Conservation (phyloP, 1,139 yeast species). For the Debaryomyces coudertii region DNA sequence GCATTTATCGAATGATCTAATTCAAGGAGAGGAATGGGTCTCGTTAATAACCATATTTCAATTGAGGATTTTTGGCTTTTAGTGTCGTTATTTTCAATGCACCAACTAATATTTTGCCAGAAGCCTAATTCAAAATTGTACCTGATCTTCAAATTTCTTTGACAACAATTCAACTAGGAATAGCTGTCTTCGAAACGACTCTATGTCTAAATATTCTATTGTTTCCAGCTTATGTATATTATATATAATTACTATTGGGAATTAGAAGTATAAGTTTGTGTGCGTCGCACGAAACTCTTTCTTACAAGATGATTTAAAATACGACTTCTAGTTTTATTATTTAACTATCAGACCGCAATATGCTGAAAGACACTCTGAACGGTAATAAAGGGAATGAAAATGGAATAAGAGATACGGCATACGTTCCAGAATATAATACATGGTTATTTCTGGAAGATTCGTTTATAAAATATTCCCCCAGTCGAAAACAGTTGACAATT, state of each 20-base stretch:
- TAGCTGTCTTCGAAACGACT: no score
- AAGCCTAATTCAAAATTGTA: no score
- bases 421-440: conserved; percentile 18
- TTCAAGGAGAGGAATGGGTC: no score
- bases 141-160: no score
- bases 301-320: not conserved
- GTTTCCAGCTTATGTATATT: no score
- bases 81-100: not conserved
- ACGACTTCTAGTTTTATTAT: not conserved
- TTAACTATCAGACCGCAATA: not conserved
- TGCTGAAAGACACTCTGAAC: conserved; percentile 1
- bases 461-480: conserved; percentile 35
- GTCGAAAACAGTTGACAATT: conserved; percentile 30
- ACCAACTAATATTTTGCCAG: no score
- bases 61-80: not conserved
- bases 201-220: no score
- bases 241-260: no score
- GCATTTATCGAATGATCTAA: no score
- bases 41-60: not conserved
- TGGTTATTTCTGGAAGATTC: conserved; percentile 42
- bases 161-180: no score
- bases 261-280: not conserved
- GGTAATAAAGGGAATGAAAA: not conserved
- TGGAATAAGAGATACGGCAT: not conserved
- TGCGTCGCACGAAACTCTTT: not conserved